Evolutionary conservation across 139 green algal genomes (phyloP).

Genomic region (Chlorokybus atmophyticus): DNA sequence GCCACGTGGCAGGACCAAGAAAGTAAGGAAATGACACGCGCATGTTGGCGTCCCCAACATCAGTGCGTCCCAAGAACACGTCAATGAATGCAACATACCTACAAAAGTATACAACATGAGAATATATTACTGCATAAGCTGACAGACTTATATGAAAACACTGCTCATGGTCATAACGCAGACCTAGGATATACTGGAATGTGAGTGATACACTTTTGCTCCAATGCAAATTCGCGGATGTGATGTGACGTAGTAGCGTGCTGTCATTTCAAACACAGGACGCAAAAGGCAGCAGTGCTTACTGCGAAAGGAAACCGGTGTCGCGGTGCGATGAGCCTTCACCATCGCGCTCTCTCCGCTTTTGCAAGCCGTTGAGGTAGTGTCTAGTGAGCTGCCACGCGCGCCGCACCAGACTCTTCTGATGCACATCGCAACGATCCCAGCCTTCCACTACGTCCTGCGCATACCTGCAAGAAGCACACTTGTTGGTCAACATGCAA

Average conservation of each 20-base stretch:
- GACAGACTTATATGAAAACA: no score
- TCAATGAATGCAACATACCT: constrained; percentile 5
- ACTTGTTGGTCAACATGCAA: no score
- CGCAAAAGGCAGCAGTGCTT: no score
- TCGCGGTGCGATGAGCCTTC: background rate
- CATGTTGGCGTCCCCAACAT: constrained; percentile 1
- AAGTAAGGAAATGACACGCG: constrained; percentile 5
- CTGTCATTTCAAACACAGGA: no score
- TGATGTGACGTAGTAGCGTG: no score
- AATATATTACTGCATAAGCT: no score
- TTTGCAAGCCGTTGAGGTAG: constrained; percentile 10
- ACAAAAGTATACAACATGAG: no score
- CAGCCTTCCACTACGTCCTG: background rate
- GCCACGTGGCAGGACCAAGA: background rate
- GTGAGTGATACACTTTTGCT: no score
- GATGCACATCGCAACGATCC: background rate
- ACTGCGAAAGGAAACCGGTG: background rate
- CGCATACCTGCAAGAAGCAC: background rate
- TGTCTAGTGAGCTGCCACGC: background rate
- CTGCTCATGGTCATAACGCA: no score
- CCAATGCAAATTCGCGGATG: no score
- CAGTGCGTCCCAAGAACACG: constrained; percentile 1
- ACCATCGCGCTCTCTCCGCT: background rate
- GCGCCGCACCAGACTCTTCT: background rate
- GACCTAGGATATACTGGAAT: no score